Evolutionary conservation across 495 filamentous ascomycete genomes (phyloP).

Genomic region (Margaritispora aquatica): DNA sequence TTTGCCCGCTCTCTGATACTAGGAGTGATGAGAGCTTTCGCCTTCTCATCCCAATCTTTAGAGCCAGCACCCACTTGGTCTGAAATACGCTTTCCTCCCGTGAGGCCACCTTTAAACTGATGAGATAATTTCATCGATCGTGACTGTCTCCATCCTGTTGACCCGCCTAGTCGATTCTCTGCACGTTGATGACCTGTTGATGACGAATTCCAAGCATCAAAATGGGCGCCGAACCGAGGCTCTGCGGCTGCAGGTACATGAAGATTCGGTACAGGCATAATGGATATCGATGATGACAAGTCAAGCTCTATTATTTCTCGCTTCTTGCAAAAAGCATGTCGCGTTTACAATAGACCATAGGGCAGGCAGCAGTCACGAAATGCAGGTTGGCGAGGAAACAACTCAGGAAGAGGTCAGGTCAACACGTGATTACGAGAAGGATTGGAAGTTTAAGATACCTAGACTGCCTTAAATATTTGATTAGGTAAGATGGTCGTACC

Average conservation of each 20-base stretch:
- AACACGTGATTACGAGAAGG: neutral
- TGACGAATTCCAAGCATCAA: constrained; percentile 78
- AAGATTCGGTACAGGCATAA: constrained; percentile 16
- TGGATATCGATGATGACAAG: neutral
- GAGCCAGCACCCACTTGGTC: constrained; percentile 53
- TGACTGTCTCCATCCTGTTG: constrained; percentile 64
- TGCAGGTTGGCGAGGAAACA: neutral
- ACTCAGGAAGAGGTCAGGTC: neutral
- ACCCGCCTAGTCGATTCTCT: constrained; percentile 51
- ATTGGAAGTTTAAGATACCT: too few relatives aligned
- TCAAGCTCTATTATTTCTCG: too few relatives aligned
- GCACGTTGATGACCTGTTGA: constrained; percentile 76
- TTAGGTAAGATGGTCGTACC: too few relatives aligned
- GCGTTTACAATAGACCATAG: too few relatives aligned
- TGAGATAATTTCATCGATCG: constrained; percentile 57
- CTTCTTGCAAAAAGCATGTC: too few relatives aligned
- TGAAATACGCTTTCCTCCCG: constrained; percentile 45
- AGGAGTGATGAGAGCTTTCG: constrained; percentile 36
- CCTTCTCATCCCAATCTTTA: constrained; percentile 38
- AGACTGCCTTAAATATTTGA: too few relatives aligned
- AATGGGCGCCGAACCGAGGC: constrained; percentile 41
- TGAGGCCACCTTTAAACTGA: constrained; percentile 53
- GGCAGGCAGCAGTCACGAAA: too few relatives aligned
- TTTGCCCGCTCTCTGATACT: constrained; percentile 34
- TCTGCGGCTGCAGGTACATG: constrained; percentile 33